Evolutionary conservation across 352 stramenopile species (phyloP), one percentile per base, ranked within the genome.

Genomic region (Pythium angustatum): DNA sequence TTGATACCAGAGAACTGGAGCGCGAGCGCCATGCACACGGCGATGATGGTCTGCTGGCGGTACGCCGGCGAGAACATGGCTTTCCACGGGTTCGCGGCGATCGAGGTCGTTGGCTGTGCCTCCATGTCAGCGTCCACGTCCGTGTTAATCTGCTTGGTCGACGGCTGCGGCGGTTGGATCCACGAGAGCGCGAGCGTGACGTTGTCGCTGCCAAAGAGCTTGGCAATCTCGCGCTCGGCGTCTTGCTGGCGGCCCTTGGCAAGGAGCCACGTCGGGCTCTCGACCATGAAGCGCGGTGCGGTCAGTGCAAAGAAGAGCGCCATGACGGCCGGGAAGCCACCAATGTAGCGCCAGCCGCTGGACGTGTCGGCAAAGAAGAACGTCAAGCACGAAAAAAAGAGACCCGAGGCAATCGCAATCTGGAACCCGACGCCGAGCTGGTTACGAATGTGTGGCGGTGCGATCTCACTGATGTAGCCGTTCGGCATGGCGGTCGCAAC

Each of bases 1-100:
- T 88, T 91, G 72, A 91, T 76, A 24, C 79, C 82, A 5, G 76
- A 83, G 52, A 91, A 68, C 51, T 88, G 81, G 28, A 66, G 59
- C 19, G 69, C 60, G 19, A 89, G 59, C 5, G 71, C 69, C 40
- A 88, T 79, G 22, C 73, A 8, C 73, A 61, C 7, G 2, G 78
- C 78, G 21, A 81, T 62, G 19, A 90, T 51, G 6, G 86, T 55
- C 60, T 89, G 80, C 6, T 67, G 38, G 9, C 63, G 58, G 48
- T 75, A 78, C 9, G 51, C 38, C 4, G 24, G 50, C 19, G 72
- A 61, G 12, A 83, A 62, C 28, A 71, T n/a, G 12, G 64, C 30
- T 7, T 11, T n/a, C 17, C 24, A 52, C 15, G 64, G 51, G 49
- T 62, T 65, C 26, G 54, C 77, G 56, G 17, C 41, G 45, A 17